Evolutionary conservation across 1,139 yeast species (phyloP).

Genomic region (Hyphopichia wangnamkhiaoensis): DNA sequence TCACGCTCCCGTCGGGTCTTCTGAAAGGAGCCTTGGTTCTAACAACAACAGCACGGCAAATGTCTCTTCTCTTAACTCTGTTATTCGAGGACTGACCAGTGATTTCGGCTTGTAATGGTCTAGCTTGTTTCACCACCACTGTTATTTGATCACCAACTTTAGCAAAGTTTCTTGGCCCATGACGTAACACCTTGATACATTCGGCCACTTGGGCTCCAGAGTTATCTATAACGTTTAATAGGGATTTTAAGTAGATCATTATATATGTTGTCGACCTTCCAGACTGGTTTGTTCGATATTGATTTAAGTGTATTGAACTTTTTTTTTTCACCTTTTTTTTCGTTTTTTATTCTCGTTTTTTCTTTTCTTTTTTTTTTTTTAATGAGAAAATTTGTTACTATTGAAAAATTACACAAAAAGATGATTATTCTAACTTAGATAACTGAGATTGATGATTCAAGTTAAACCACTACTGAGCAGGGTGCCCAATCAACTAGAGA

Average conservation of each 20-base stretch:
- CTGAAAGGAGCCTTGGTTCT: slow-evolving; percentile 85
- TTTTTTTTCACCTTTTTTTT: background rate
- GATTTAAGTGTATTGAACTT: background rate
- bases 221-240: slow-evolving; percentile 88
- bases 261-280: background rate
- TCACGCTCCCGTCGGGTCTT: slow-evolving; percentile 84
- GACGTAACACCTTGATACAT: slow-evolving; percentile 92
- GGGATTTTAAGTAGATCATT: slow-evolving; percentile 88
- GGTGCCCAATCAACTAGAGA: too few relatives aligned
- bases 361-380: slow-evolving; percentile 1
- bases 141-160: slow-evolving; percentile 89
- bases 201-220: slow-evolving; percentile 95
- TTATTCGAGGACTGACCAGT: slow-evolving; percentile 72
- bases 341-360: background rate
- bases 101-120: slow-evolving; percentile 62
- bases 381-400: background rate
- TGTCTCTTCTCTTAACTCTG: slow-evolving; percentile 92
- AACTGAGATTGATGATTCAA: too few relatives aligned
- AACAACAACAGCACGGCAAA: slow-evolving; percentile 92
- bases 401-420: background rate
- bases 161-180: slow-evolving; percentile 82
- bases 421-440: too few relatives aligned
- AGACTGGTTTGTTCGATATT: background rate
- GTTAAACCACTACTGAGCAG: too few relatives aligned
- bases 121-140: slow-evolving; percentile 92